Evolutionary conservation across 805 yeast species (phyloP).

Genomic region (Cyberlindnera petersonii): DNA sequence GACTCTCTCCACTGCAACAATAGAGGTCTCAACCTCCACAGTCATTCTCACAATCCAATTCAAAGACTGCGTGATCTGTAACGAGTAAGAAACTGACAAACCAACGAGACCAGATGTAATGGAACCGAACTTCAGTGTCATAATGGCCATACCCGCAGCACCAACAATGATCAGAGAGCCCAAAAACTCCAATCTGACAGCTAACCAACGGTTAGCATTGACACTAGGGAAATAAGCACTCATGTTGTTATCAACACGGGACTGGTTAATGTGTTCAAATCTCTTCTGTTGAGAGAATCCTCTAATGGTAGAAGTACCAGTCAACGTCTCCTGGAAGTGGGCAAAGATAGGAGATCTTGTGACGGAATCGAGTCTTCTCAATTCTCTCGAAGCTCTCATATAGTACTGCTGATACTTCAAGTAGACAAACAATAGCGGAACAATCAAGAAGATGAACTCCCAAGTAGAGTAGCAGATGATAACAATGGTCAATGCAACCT

Average conservation of each 20-base stretch:
- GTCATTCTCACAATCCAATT: conserved; percentile 99
- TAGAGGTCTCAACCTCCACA: conserved; percentile 95
- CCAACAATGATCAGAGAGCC: conserved; percentile 87
- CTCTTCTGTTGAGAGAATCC: conserved; percentile 66
- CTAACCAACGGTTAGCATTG: conserved; percentile 95
- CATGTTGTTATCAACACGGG: conserved; percentile 80
- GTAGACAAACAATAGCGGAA: conserved; percentile 67
- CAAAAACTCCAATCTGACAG: conserved; percentile 86
- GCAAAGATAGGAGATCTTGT: conserved; percentile 80
- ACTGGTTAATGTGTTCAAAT: conserved; percentile 59
- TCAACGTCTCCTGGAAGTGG: conserved; percentile 77
- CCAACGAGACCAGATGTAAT: conserved; percentile 92
- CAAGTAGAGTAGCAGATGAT: conserved; percentile 89
- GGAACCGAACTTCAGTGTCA: conserved; percentile 53
- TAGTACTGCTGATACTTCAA: conserved; percentile 73
- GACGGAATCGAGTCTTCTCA: conserved; percentile 77
- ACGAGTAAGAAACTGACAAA: conserved; percentile 86
- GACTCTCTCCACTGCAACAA: conserved; percentile 94
- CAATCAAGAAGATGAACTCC: conserved; percentile 66
- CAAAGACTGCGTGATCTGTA: conserved; percentile 87
- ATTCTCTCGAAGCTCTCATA: conserved; percentile 72
- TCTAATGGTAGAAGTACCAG: conserved; percentile 71
- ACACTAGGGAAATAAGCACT: conserved; percentile 89
- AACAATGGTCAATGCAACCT: conserved; percentile 67
- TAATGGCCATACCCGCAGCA: conserved; percentile 77